Evolutionary conservation across 73 alveolate genomes (phyloP).

Genomic region (Uronychia setigera): DNA sequence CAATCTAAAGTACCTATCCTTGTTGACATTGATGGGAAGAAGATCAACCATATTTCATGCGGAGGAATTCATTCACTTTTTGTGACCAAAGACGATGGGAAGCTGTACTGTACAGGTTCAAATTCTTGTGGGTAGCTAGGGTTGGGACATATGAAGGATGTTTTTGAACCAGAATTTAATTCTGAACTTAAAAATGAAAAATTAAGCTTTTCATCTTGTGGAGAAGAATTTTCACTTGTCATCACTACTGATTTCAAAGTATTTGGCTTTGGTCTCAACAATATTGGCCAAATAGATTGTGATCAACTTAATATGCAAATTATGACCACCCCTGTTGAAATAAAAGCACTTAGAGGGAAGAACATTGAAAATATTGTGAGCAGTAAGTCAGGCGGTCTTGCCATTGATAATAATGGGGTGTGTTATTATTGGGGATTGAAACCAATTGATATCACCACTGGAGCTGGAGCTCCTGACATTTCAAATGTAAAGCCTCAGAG

Average conservation of each 20-base stretch:
- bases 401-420: constrained; percentile 7
- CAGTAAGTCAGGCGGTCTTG: constrained; percentile 17
- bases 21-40: constrained; percentile 19
- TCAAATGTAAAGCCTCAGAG: neutral
- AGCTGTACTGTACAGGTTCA: constrained; percentile 26
- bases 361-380: constrained; percentile 23
- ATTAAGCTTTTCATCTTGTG: constrained; percentile 20
- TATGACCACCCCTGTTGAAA: neutral
- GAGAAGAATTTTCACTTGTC: constrained; percentile 41
- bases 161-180: constrained; percentile 9
- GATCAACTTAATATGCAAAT: constrained; percentile 2
- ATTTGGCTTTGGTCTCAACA: constrained; percentile 34
- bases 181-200: constrained; percentile 1
- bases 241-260: constrained; percentile 15
- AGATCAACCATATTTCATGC: constrained; percentile 18
- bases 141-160: constrained; percentile 1
- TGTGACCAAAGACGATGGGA: constrained; percentile 9
- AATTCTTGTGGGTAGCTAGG: constrained; percentile 40
- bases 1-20: constrained; percentile 5
- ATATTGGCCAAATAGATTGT: constrained; percentile 22
- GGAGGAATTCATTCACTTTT: constrained; percentile 37
- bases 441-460: neutral
- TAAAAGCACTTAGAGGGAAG: constrained; percentile 12
- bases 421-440: constrained; percentile 29
- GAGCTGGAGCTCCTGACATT: neutral